Conservation (phyloP, 2,329 filamentous ascomycete genomes). For the Cyphellophora europaea region DNA sequence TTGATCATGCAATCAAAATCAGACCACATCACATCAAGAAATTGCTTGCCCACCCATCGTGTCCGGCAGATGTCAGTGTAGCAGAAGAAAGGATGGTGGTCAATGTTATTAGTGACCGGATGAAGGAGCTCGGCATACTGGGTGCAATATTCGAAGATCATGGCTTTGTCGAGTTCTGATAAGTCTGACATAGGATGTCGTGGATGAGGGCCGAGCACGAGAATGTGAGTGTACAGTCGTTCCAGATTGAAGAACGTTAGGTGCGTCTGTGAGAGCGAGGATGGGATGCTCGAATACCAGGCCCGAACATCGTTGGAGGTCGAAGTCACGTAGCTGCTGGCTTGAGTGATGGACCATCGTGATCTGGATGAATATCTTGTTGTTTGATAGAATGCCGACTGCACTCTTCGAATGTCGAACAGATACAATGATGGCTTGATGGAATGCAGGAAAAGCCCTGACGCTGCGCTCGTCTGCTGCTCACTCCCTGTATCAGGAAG, state of each 20-base stretch:
- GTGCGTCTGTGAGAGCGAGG: slow-evolving; percentile 54
- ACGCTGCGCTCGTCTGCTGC: slow-evolving; percentile 16
- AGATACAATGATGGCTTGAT: slow-evolving; percentile 66
- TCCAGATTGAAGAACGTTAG: slow-evolving; percentile 78
- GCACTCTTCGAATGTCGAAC: slow-evolving; percentile 72
- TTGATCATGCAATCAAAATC: slow-evolving; percentile 38
- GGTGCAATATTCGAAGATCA: slow-evolving; percentile 80
- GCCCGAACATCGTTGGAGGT: slow-evolving; percentile 51
- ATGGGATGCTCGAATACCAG: slow-evolving; percentile 72
- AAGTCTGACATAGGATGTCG: slow-evolving; percentile 54
- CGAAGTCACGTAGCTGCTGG: slow-evolving; percentile 40
- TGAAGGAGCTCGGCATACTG: slow-evolving; percentile 71
- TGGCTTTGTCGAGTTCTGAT: slow-evolving; percentile 63
- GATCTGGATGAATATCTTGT: slow-evolving; percentile 49
- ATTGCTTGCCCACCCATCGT: slow-evolving; percentile 57
- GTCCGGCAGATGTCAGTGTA: slow-evolving; percentile 82
- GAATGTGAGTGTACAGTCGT: slow-evolving; percentile 80
- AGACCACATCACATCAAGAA: slow-evolving; percentile 47
- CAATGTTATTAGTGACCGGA: slow-evolving; percentile 51
- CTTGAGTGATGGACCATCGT: slow-evolving; percentile 65
- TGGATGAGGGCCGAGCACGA: slow-evolving; percentile 74
- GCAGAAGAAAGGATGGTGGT: slow-evolving; percentile 61
- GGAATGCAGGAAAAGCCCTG: slow-evolving; percentile 40
- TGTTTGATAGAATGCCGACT: slow-evolving; percentile 84
- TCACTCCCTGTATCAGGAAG: slow-evolving; percentile 50